Evolutionary conservation across 2,329 filamentous ascomycete species (phyloP).

Genomic region (Colletotrichum liriopes): DNA sequence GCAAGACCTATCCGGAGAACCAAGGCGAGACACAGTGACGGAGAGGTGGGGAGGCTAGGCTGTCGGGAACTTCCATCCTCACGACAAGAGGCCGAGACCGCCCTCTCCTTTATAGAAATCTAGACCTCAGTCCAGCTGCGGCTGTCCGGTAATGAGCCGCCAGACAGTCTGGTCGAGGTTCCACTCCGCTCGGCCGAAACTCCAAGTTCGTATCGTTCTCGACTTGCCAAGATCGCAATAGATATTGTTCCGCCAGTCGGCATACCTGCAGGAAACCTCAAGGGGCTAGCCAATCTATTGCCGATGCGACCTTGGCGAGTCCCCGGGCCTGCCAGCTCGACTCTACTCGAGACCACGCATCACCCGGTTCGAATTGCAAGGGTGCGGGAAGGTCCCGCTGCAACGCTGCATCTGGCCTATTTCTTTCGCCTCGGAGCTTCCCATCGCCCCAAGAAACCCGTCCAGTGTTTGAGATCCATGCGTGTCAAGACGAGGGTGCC

Average conservation of each 20-base stretch:
- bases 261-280: background rate
- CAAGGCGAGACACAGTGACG: background rate
- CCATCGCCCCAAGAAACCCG: background rate
- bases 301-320: constrained; percentile 18
- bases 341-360: constrained; percentile 32
- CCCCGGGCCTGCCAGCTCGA: background rate
- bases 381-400: background rate
- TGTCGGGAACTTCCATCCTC: background rate
- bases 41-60: background rate
- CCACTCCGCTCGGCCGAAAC: constrained; percentile 37
- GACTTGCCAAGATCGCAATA: constrained; percentile 23
- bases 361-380: background rate
- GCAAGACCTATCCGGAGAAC: background rate
- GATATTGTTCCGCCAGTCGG: constrained; percentile 40
- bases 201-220: constrained; percentile 16
- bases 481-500: constrained; percentile 1
- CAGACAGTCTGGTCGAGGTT: constrained; percentile 1
- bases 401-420: constrained; percentile 3
- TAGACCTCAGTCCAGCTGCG: background rate
- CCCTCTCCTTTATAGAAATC: constrained; percentile 3
- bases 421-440: background rate
- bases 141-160: constrained; percentile 2
- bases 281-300: constrained; percentile 7
- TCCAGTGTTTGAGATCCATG: constrained; percentile 4
- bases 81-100: too few relatives aligned